phyloP scores from a whole-genome alignment of 768 basidiomycete genomes.

The Suillus sp. region DNA sequence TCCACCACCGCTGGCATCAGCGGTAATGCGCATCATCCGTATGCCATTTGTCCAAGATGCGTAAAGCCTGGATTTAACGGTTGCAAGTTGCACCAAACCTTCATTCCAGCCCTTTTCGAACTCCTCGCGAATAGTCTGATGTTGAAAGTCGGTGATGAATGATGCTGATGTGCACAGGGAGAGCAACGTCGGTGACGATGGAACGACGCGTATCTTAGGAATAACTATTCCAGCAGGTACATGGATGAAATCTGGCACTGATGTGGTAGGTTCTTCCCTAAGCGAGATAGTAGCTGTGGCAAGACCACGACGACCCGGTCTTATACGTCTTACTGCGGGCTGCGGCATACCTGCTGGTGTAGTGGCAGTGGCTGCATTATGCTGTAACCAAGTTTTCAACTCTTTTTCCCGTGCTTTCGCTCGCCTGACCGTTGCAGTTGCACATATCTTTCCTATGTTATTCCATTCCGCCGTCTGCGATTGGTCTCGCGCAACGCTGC shows the following conservation, averaged over 20 bases:
- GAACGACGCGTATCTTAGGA: constrained; percentile 57
- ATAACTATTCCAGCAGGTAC: constrained; percentile 15
- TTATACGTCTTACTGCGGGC: constrained; percentile 24
- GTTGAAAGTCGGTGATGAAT: constrained; percentile 33
- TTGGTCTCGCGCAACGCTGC: constrained; percentile 55
- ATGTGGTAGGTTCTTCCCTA: constrained; percentile 34
- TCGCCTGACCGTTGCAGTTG: constrained; percentile 58
- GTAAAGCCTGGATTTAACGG: constrained; percentile 46
- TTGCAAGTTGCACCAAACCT: constrained; percentile 54
- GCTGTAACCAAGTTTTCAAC: constrained; percentile 53
- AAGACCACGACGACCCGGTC: constrained; percentile 60
- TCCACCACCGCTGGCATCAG: constrained; percentile 33
- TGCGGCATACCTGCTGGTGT: constrained; percentile 11
- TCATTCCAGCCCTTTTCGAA: constrained; percentile 67
- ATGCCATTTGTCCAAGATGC: constrained; percentile 50
- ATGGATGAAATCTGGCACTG: constrained; percentile 18
- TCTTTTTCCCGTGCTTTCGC: constrained; percentile 69
- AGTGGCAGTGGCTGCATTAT: constrained; percentile 18
- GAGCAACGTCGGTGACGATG: constrained; percentile 49
- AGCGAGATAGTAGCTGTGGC: constrained; percentile 68
- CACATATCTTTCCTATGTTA: constrained; percentile 61
- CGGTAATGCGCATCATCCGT: constrained; percentile 44
- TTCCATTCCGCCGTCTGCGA: constrained; percentile 56
- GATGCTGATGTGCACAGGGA: constrained; percentile 50
- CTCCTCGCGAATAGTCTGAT: constrained; percentile 45